Conservation (phyloP, 192 early-diverging fungal species). For the Backusella psychrophila region DNA sequence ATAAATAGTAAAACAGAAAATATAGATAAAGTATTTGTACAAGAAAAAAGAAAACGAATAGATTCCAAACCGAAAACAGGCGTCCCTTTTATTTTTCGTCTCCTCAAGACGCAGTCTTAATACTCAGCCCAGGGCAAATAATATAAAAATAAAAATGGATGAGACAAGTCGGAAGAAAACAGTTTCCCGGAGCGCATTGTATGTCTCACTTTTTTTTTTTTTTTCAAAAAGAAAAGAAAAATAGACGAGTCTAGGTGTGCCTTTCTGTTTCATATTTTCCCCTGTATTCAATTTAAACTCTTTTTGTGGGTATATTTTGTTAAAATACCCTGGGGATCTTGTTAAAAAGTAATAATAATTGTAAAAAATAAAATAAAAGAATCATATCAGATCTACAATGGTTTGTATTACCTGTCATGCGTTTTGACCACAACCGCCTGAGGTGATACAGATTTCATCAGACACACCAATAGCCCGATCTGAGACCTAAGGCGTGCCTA, state of each 20-base stretch:
- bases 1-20: neutral
- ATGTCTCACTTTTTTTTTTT: constrained; percentile 4
- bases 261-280: neutral
- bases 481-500: neutral
- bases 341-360: neutral
- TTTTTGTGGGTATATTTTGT: neutral
- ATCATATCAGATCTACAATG: neutral
- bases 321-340: neutral
- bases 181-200: neutral
- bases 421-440: neutral
- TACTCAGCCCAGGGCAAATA: constrained; percentile 7
- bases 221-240: constrained; percentile 2
- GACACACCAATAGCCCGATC: neutral
- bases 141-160: neutral
- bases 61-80: neutral
- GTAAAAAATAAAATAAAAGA: neutral
- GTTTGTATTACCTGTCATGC: neutral
- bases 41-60: neutral
- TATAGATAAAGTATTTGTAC: neutral
- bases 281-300: neutral
- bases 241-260: constrained; percentile 1
- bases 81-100: neutral
- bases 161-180: constrained; percentile 2
- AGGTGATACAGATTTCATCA: neutral
- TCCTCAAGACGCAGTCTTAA: neutral